Percentiles rank a stretch among this genome's conserved stretches.
These are phyloP conservation scores for Gynostemma pentaphyllum DNA, from an alignment of 306 rosid genomes.

Conservation along the genomic window DNA sequence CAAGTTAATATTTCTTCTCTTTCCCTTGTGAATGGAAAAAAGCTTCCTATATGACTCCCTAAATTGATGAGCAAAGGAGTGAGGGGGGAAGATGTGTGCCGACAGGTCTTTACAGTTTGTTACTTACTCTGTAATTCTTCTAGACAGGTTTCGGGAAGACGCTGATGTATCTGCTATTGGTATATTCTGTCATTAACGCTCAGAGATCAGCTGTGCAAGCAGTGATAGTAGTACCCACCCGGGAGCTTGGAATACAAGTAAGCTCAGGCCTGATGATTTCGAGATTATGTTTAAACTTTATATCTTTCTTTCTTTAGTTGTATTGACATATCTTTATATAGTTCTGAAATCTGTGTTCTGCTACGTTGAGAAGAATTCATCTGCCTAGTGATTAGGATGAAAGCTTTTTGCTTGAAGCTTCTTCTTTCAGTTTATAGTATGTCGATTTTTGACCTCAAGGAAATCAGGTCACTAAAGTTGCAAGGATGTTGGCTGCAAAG, in stretches of 20 bases:
- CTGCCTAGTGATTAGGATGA: background rate
- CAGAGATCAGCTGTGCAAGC: slow-evolving; percentile 65
- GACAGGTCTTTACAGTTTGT: background rate
- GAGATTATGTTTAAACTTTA: background rate
- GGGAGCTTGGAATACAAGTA: slow-evolving; percentile 98
- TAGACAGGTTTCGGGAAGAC: slow-evolving; percentile 99
- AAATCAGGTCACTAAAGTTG: slow-evolving; percentile 73
- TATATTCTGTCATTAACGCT: slow-evolving; percentile 44
- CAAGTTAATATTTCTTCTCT: background rate
- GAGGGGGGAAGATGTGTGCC: no score
- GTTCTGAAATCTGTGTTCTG: background rate
- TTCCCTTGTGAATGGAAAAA: no score
- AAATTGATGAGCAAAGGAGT: no score
- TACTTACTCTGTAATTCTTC: slow-evolving; percentile 20
- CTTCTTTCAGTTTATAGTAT: background rate
- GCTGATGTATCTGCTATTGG: slow-evolving; percentile 68
- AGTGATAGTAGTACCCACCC: slow-evolving; percentile 75
- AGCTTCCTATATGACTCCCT: no score
- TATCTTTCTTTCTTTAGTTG: background rate
- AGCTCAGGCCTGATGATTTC: slow-evolving; percentile 17
- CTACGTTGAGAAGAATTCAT: background rate
- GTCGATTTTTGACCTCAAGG: background rate
- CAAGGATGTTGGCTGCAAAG: slow-evolving; percentile 63
- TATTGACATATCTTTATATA: background rate
- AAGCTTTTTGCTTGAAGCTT: background rate